A percentile compares a stretch with the other conserved stretches of the same genome.
These are phyloP conservation scores for Bisporella sp. DNA, from an alignment of 2,329 filamentous ascomycete species.

Conservation along the genomic window DNA sequence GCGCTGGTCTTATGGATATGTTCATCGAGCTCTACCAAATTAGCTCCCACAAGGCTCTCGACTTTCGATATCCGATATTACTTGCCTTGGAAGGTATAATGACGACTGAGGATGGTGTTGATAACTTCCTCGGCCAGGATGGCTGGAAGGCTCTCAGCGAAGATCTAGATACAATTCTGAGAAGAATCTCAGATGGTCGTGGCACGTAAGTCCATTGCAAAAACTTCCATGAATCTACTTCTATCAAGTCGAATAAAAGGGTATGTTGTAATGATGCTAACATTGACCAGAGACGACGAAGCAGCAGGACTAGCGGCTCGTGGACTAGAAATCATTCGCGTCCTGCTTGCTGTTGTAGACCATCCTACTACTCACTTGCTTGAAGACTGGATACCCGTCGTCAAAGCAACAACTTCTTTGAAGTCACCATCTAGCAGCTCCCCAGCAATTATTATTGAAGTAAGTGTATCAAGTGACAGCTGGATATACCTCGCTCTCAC, in stretches of 20 bases:
- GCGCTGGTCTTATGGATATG: conserved; percentile 53
- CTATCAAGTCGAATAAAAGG: too few relatives aligned
- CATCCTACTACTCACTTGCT: conserved; percentile 31
- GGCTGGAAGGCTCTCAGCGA: conserved; percentile 47
- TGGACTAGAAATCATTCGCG: conserved; percentile 48
- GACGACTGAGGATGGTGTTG: conserved; percentile 33
- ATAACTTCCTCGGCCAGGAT: conserved; percentile 38
- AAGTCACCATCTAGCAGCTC: conserved; percentile 7
- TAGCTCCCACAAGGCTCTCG: conserved; percentile 28
- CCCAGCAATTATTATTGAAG: conserved; percentile 31
- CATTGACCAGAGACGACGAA: too few relatives aligned
- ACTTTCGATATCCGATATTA: conserved; percentile 50
- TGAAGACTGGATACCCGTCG: conserved; percentile 50
- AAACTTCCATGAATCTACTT: too few relatives aligned
- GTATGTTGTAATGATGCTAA: too few relatives aligned
- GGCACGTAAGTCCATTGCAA: too few relatives aligned
- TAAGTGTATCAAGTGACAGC: too few relatives aligned
- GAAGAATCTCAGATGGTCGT: conserved; percentile 16
- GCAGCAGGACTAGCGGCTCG: conserved; percentile 26
- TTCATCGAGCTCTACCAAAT: conserved; percentile 52
- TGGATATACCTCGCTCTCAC: too few relatives aligned
- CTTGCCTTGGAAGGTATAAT: conserved; percentile 53
- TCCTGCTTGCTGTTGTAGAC: conserved; percentile 47
- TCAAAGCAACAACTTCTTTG: conserved; percentile 41
- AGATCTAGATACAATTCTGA: conserved; percentile 42